Conservation (phyloP, 352 stramenopile genomes). For the Globisporangium nagaii region DNA sequence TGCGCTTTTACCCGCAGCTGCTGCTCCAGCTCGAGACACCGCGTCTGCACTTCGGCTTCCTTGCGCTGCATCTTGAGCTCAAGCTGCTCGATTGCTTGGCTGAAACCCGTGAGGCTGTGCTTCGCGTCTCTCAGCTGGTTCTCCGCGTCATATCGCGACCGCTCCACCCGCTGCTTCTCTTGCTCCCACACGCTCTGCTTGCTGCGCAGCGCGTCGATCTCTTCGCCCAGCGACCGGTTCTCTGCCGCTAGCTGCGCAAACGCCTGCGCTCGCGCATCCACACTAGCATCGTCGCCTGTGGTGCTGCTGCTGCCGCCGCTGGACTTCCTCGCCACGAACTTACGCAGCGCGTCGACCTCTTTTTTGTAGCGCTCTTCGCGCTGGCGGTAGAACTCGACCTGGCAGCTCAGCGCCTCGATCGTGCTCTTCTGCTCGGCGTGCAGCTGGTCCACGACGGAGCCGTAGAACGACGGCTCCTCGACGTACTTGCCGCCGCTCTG, state of each 20-base stretch:
- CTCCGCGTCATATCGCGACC: conserved; percentile 44
- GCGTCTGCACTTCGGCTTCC: conserved; percentile 52
- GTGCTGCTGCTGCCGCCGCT: not conserved
- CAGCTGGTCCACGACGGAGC: conserved; percentile 62
- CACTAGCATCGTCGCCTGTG: not conserved
- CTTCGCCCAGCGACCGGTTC: conserved; percentile 52
- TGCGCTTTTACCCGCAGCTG: conserved; percentile 33
- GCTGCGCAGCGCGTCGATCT: conserved; percentile 38
- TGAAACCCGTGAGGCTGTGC: conserved; percentile 50
- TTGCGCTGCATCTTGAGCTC: conserved; percentile 77
- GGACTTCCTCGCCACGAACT: conserved; percentile 20
- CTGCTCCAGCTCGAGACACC: conserved; percentile 48
- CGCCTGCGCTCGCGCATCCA: conserved; percentile 8
- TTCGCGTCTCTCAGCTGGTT: conserved; percentile 53
- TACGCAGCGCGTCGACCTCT: conserved; percentile 53
- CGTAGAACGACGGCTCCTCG: conserved; percentile 41
- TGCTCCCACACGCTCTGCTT: conserved; percentile 37
- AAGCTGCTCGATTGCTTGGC: conserved; percentile 66
- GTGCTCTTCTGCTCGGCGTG: conserved; percentile 77
- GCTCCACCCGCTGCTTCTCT: conserved; percentile 36
- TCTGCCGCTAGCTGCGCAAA: conserved; percentile 45
- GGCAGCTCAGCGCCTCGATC: conserved; percentile 71
- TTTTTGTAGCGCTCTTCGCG: conserved; percentile 63
- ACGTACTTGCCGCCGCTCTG: conserved; percentile 15
- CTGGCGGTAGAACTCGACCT: conserved; percentile 77